Conservation (phyloP, 2,329 filamentous ascomycete genomes). For the Metarhizium guizhouense region DNA sequence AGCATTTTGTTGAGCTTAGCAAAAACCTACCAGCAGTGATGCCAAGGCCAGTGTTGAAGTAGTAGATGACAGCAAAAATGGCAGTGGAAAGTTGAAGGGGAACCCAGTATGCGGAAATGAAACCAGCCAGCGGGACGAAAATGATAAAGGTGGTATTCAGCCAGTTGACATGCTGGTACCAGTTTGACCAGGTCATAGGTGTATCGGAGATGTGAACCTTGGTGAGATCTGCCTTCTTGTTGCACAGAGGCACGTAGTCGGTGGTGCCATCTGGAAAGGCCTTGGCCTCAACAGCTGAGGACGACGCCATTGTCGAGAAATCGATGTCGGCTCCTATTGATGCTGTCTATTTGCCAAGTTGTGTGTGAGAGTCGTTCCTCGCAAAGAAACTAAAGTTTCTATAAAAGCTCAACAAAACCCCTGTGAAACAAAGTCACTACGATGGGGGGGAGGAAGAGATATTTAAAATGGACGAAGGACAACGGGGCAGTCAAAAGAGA, state of each 20-base stretch:
- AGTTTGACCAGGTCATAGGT: constrained; percentile 72
- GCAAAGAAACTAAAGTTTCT: background rate
- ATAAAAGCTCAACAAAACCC: background rate
- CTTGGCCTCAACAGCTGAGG: constrained; percentile 23
- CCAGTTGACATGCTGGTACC: constrained; percentile 93
- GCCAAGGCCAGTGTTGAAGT: constrained; percentile 75
- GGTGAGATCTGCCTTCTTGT: constrained; percentile 40
- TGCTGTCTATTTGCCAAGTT: background rate
- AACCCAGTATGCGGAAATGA: constrained; percentile 69
- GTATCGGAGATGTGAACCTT: constrained; percentile 83
- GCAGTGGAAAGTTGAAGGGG: constrained; percentile 64
- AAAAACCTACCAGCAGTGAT: constrained; percentile 59
- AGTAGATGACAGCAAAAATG: constrained; percentile 67
- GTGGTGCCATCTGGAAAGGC: constrained; percentile 44
- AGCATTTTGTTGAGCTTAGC: too few relatives aligned
- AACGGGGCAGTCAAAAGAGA: too few relatives aligned
- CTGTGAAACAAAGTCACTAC: background rate
- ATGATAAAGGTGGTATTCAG: constrained; percentile 78
- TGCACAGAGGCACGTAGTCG: constrained; percentile 44
- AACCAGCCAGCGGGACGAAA: constrained; percentile 64
- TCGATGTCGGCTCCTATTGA: too few relatives aligned
- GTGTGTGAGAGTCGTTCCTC: background rate
- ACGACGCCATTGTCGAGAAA: constrained; percentile 6
- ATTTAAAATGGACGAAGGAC: too few relatives aligned
- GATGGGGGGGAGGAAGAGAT: background rate